A percentile compares a stretch with the other conserved stretches of the same genome.
These are phyloP conservation scores for Salvia sclarea DNA, from an alignment of 305 asterid species.

Conservation along the genomic window DNA sequence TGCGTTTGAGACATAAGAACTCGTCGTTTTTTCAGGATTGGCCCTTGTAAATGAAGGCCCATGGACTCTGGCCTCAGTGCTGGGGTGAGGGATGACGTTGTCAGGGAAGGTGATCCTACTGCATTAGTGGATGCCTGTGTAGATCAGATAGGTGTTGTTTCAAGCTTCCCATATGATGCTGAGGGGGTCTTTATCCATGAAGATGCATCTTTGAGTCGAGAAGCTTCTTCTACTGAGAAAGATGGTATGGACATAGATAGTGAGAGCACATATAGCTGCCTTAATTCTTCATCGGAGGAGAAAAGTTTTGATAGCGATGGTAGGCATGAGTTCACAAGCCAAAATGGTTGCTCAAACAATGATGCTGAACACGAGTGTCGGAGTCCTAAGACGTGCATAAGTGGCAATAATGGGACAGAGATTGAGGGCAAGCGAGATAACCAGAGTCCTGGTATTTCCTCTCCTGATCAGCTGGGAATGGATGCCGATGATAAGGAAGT, in stretches of 20 bases:
- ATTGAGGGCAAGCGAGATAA: conserved; percentile 26
- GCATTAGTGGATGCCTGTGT: conserved; percentile 30
- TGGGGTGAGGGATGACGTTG: conserved; percentile 27
- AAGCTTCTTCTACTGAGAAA: conserved; percentile 39
- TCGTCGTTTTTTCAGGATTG: conserved; percentile 30
- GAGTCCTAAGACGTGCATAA: conserved; percentile 18
- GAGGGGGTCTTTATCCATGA: conserved; percentile 35
- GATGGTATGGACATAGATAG: conserved; percentile 46
- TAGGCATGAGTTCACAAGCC: conserved; percentile 40
- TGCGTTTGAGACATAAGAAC: not conserved
- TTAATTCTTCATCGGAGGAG: conserved; percentile 44
- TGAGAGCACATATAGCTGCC: conserved; percentile 55
- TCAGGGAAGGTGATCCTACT: conserved; percentile 28
- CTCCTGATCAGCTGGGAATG: conserved; percentile 32
- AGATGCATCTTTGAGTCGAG: conserved; percentile 33
- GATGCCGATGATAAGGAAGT: conserved; percentile 31
- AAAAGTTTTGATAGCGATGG: conserved; percentile 36
- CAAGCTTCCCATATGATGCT: conserved; percentile 30
- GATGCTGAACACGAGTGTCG: conserved; percentile 29
- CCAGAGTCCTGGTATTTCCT: conserved; percentile 32
- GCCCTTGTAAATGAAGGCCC: conserved; percentile 40
- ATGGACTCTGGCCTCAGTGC: conserved; percentile 43
- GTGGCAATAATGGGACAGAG: conserved; percentile 28
- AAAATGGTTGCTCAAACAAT: conserved; percentile 33
- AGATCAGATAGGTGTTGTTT: conserved; percentile 27